These are phyloP conservation scores for Diaporthe sp. DNA, from an alignment of 2,329 filamentous ascomycete genomes.

Conservation along the genomic window DNA sequence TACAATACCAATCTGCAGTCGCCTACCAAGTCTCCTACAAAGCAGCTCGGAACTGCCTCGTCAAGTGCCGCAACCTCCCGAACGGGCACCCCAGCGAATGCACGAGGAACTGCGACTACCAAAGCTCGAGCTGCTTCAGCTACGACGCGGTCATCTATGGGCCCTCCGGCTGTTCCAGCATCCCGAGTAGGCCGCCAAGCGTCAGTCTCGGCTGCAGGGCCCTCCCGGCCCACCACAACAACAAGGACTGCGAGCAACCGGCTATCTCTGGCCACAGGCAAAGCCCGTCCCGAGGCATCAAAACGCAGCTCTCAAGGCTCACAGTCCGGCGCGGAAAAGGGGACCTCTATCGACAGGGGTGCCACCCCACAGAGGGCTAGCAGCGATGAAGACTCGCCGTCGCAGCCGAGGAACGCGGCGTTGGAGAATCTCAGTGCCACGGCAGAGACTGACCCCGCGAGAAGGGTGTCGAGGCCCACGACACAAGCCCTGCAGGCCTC, in stretches of 20 bases:
- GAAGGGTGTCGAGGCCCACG: conserved; percentile 36
- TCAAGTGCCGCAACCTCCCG: conserved; percentile 70
- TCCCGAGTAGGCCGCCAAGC: conserved; percentile 55
- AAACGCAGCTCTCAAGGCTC: conserved; percentile 47
- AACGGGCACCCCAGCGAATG: conserved; percentile 72
- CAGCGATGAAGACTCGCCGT: conserved; percentile 61
- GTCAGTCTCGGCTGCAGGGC: conserved; percentile 53
- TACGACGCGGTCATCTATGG: conserved; percentile 73
- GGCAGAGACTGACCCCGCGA: conserved; percentile 46
- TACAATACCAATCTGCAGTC: conserved; percentile 59
- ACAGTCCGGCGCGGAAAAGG: conserved; percentile 51
- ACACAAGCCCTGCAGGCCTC: conserved; percentile 48
- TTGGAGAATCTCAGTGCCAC: conserved; percentile 60
- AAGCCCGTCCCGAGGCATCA: conserved; percentile 47
- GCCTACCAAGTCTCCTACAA: conserved; percentile 83
- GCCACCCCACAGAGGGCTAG: conserved; percentile 56
- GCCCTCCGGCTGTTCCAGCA: conserved; percentile 66
- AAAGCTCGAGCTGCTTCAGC: conserved; percentile 67
- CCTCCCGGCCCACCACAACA: conserved; percentile 44
- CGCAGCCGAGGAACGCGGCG: conserved; percentile 59
- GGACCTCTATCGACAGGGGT: conserved; percentile 46
- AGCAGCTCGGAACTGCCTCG: conserved; percentile 68
- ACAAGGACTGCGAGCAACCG: conserved; percentile 53
- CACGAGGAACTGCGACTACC: conserved; percentile 54
- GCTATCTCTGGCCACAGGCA: conserved; percentile 50